Base-by-base conservation (phyloP, 257 asterid genomes). In the Jasminum sambac region DNA sequence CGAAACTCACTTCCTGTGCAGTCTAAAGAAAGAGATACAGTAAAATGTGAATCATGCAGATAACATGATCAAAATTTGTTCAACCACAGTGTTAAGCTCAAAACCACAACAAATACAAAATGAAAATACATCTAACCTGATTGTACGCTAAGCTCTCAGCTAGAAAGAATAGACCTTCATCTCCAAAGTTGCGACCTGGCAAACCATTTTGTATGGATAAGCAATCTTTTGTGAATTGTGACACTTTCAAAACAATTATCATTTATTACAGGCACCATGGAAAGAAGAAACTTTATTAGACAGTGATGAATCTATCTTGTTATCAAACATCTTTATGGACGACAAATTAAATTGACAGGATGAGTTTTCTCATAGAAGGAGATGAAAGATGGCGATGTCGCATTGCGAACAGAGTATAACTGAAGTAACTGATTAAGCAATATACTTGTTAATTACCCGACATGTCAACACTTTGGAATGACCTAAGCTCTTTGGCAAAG, bases 121-220 rank as follows among this genome's bases (percentile, higher is more conserved):
- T 8, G 37, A 38, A 21, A 14, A 11, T 34, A 9, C 12, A 13
- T 11, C 69, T 77, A 50, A 89, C 99, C 92, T 91, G 90, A 80
- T 95, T 95, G 80, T 91, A 91, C 7, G 95, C 98, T 74, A 95
- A 85, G 79, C 95, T 86, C 95, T 91, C 98, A 38, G 99, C 98
- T 11, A 95, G 87, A 72, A 89, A 95, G 74, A 86, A 85, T 68
- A 95, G 81, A 60, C 99, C 98, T 42, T 89, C 99, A 77, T 95
- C 88, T 77, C 98, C 99, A 64, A 95, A 91, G 72, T 86, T 86
- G 48, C 85, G 86, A 67, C 99, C 99, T 91, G 85, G 58, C 76
- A 83, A 73, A 69, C 77, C 80, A 65, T 68, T 34, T 12, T 48
- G 64, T 39, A 67, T 60, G 55, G 77, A 86, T 78, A 85, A 75